Conservation (phyloP, 164 flowering plant genomes). For the Chloranthus sessilifolius region DNA sequence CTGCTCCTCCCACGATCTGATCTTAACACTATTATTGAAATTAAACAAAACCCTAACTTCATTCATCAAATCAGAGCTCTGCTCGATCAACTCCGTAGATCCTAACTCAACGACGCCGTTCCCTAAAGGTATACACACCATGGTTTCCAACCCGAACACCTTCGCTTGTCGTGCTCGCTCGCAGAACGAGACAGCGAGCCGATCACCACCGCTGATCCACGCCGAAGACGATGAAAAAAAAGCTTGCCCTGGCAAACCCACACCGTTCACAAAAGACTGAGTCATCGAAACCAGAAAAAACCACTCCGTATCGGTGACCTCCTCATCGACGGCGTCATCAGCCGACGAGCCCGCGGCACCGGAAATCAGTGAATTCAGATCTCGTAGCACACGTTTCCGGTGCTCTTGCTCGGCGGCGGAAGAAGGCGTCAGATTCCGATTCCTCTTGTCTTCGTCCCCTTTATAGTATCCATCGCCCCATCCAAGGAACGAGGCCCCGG, state of each 20-base stretch:
- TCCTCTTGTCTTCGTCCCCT: constrained; percentile 39
- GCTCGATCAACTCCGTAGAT: constrained; percentile 46
- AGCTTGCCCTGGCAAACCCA: constrained; percentile 63
- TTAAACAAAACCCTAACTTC: constrained; percentile 48
- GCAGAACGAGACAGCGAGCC: constrained; percentile 34
- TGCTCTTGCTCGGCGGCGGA: constrained; percentile 7
- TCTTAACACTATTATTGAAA: constrained; percentile 23
- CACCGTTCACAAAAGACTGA: constrained; percentile 38
- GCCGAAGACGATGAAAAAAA: constrained; percentile 27
- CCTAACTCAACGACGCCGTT: constrained; percentile 71
- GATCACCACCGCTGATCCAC: constrained; percentile 51
- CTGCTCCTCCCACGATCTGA: constrained; percentile 13
- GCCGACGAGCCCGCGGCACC: constrained; percentile 1
- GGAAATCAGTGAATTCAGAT: not conserved
- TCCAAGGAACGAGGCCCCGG: constrained; percentile 37
- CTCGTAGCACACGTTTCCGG: not conserved
- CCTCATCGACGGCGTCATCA: constrained; percentile 49
- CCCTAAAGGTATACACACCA: constrained; percentile 55
- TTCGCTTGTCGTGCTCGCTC: constrained; percentile 57
- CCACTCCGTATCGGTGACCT: constrained; percentile 77
- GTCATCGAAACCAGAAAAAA: constrained; percentile 67
- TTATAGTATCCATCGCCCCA: constrained; percentile 78
- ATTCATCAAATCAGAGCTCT: constrained; percentile 49
- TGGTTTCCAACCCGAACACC: constrained; percentile 52
- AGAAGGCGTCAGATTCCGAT: constrained; percentile 14